Conservation (phyloP, 257 asterid species). For the Primulina tabacum region DNA sequence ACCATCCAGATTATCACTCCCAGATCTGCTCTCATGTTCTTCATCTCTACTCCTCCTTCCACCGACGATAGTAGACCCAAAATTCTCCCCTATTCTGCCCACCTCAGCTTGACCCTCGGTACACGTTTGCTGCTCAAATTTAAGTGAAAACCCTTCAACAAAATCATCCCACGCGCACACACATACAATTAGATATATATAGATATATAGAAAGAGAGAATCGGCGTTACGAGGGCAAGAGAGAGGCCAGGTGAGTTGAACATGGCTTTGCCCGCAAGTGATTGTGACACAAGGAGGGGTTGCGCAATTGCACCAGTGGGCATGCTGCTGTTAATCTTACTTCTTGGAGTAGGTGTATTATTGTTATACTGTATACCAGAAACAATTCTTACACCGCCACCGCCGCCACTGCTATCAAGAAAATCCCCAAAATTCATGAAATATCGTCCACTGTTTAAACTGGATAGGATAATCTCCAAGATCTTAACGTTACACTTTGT, state of each 20-base stretch:
- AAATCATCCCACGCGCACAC: neutral
- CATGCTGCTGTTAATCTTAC: conserved; percentile 29
- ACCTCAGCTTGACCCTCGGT: conserved; percentile 79
- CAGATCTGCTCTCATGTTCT: conserved; percentile 96
- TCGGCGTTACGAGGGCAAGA: conserved; percentile 66
- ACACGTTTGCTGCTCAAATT: conserved; percentile 52
- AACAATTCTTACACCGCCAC: conserved; percentile 59
- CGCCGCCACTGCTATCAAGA: conserved; percentile 56
- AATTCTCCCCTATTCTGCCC: conserved; percentile 46
- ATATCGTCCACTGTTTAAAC: conserved; percentile 20
- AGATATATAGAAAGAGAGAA: neutral
- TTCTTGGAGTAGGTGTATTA: conserved; percentile 7
- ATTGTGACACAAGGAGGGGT: conserved; percentile 50
- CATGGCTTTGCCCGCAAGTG: conserved; percentile 55
- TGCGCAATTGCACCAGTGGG: conserved; percentile 52
- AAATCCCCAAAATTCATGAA: conserved; percentile 97
- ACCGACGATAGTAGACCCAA: conserved; percentile 39
- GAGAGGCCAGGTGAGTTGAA: conserved; percentile 90
- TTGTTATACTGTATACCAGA: conserved; percentile 45
- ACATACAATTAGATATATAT: neutral
- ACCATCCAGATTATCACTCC: conserved; percentile 85
- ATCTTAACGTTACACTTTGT: conserved; percentile 5
- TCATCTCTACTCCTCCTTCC: conserved; percentile 78
- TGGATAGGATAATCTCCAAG: conserved; percentile 14
- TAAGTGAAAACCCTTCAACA: neutral